A percentile compares a stretch with the other conserved stretches of the same genome.
Conservation (phyloP, 2,329 filamentous ascomycete genomes). For the Chaetomiaceae sp. region DNA sequence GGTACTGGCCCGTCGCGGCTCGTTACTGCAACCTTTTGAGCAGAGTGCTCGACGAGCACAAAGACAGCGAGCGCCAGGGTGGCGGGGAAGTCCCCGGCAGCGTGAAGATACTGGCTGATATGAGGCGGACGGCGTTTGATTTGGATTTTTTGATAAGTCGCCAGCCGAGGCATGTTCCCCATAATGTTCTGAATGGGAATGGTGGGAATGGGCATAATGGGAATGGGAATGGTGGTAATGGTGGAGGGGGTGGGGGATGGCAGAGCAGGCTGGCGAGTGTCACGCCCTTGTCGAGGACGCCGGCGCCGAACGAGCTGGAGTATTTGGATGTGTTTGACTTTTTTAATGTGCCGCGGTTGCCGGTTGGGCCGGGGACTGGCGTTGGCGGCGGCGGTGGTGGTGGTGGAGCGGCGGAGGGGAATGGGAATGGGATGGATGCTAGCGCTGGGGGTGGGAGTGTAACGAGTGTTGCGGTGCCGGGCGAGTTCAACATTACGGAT, state of each 20-base stretch:
- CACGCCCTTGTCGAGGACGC: constrained; percentile 58
- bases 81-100: constrained; percentile 75
- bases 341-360: constrained; percentile 81
- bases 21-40: constrained; percentile 76
- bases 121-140: constrained; percentile 86
- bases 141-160: constrained; percentile 84
- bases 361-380: constrained; percentile 40
- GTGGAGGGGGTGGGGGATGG: constrained; percentile 20
- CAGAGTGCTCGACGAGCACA: constrained; percentile 80
- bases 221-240: background rate
- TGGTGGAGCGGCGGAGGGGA: constrained; percentile 5
- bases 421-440: constrained; percentile 28
- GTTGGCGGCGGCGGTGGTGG: background rate
- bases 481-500: constrained; percentile 74
- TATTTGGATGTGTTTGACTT: constrained; percentile 93
- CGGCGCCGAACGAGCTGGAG: constrained; percentile 77
- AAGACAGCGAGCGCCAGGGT: constrained; percentile 69
- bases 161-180: constrained; percentile 56
- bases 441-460: too few relatives aligned
- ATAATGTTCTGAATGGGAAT: constrained; percentile 8
- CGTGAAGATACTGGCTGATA: constrained; percentile 83
- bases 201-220: background rate
- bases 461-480: constrained; percentile 33
- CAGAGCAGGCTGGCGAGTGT: constrained; percentile 47
- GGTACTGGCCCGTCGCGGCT: constrained; percentile 79